These are phyloP conservation scores for Penicillium odoratum DNA, from an alignment of 495 filamentous ascomycete species.

Conservation along the genomic window DNA sequence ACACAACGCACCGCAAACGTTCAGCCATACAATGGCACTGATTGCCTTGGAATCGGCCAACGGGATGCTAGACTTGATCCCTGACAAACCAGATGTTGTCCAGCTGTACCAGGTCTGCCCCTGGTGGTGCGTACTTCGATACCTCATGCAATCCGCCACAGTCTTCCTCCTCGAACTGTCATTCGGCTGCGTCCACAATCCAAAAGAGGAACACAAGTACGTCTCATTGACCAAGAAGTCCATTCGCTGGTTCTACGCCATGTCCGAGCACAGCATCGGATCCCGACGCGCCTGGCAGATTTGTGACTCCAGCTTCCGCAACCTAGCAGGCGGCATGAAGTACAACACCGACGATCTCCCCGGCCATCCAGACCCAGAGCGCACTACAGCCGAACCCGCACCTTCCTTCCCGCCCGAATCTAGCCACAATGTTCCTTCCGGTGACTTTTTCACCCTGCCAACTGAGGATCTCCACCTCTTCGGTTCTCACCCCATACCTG, in stretches of 20 bases:
- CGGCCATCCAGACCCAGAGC: constrained; percentile 15
- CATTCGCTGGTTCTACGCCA: constrained; percentile 54
- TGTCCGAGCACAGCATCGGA: constrained; percentile 52
- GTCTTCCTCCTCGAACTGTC: constrained; percentile 63
- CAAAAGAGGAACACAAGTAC: constrained; percentile 46
- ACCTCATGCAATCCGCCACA: constrained; percentile 61
- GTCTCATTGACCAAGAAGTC: constrained; percentile 53
- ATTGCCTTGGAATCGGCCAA: constrained; percentile 56
- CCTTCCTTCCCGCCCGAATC: background rate
- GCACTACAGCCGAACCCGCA: background rate
- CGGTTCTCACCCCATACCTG: constrained; percentile 9
- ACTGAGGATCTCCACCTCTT: constrained; percentile 18
- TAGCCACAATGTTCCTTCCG: background rate
- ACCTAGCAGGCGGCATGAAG: constrained; percentile 33
- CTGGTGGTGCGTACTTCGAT: constrained; percentile 67
- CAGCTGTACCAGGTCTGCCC: constrained; percentile 55
- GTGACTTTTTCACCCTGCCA: constrained; percentile 15
- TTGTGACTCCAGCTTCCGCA: constrained; percentile 25
- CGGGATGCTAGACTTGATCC: constrained; percentile 53
- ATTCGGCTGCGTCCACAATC: constrained; percentile 54
- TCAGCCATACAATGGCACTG: constrained; percentile 56
- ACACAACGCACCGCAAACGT: constrained; percentile 30
- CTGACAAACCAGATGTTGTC: constrained; percentile 40
- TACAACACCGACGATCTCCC: constrained; percentile 39
- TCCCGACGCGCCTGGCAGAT: constrained; percentile 55